phyloP scores from a whole-genome alignment of 2,329 filamentous ascomycete genomes.

The Ophiocordyceps camponoti-saundersi region DNA sequence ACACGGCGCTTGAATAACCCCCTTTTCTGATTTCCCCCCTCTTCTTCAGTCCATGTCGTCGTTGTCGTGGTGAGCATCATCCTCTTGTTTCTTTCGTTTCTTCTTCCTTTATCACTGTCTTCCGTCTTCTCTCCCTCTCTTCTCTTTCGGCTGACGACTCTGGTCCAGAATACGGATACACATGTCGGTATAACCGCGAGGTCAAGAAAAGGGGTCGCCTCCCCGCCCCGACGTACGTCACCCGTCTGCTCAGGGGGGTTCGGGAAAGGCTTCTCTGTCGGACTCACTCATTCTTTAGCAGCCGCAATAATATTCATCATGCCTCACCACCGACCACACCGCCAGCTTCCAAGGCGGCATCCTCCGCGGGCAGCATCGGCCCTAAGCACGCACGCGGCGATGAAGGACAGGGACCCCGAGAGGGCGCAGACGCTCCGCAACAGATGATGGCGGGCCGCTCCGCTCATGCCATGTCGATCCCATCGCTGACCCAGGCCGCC shows the following conservation, averaged over 20 bases:
- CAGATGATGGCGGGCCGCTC: slow-evolving; percentile 2
- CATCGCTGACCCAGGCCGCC: slow-evolving; percentile 7
- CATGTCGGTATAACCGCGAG: slow-evolving; percentile 18
- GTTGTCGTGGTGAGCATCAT: slow-evolving; percentile 16
- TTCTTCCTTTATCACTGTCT: neutral
- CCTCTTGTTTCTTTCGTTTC: neutral
- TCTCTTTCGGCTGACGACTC: neutral
- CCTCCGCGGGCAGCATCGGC: neutral
- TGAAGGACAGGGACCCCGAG: neutral
- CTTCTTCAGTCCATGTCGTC: slow-evolving; percentile 11
- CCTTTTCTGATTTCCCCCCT: neutral
- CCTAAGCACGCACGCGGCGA: neutral
- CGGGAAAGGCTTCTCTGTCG: too few species aligned
- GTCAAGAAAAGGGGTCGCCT: slow-evolving; percentile 19
- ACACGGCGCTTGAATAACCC: neutral
- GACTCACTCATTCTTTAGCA: neutral
- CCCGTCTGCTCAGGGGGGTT: neutral
- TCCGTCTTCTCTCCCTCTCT: neutral
- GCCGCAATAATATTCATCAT: neutral
- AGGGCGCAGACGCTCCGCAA: neutral
- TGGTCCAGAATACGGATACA: slow-evolving; percentile 19
- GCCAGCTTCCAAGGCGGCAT: neutral
- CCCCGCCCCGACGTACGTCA: slow-evolving; percentile 8
- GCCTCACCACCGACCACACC: neutral
- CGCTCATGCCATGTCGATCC: slow-evolving; percentile 6